Conservation (phyloP, 768 basidiomycete genomes). For the Tulasnella sp. region DNA sequence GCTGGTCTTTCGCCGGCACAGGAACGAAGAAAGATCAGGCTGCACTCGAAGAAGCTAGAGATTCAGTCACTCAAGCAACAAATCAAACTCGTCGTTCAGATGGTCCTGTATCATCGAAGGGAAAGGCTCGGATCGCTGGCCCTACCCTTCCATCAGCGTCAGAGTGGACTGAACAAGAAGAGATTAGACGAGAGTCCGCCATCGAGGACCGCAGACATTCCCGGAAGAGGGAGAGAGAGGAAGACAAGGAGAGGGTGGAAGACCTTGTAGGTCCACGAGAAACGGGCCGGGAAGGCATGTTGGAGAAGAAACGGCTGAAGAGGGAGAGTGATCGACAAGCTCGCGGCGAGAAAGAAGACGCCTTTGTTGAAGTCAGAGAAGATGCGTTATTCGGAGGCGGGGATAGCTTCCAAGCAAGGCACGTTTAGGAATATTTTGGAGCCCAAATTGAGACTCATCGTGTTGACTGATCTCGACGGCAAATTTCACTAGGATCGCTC, state of each 20-base stretch:
- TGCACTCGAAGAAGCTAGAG: conserved; percentile 47
- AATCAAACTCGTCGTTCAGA: conserved; percentile 21
- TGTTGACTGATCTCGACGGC: conserved; percentile 8
- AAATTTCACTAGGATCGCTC: conserved; percentile 44
- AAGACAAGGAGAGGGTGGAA: conserved; percentile 58
- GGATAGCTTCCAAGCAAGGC: conserved; percentile 74
- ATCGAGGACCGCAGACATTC: conserved; percentile 43
- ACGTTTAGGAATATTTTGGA: conserved; percentile 20
- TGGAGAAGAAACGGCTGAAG: conserved; percentile 73
- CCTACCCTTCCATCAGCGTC: conserved; percentile 58
- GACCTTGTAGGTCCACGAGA: conserved; percentile 71
- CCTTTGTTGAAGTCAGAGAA: conserved; percentile 69
- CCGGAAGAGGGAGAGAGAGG: conserved; percentile 55
- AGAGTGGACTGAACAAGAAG: conserved; percentile 59
- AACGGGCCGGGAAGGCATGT: conserved; percentile 69
- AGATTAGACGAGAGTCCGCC: conserved; percentile 42
- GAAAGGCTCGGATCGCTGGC: conserved; percentile 31
- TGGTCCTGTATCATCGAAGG: conserved; percentile 11
- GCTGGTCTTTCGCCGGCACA: conserved; percentile 77
- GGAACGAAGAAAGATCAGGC: conserved; percentile 44
- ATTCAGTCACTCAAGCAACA: conserved; percentile 42
- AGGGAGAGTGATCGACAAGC: conserved; percentile 61
- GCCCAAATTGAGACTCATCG: conserved; percentile 18
- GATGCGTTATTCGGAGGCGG: conserved; percentile 60
- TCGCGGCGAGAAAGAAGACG: conserved; percentile 54